Base-by-base conservation (phyloP, 257 asterid species). In the Verbena officinalis region DNA sequence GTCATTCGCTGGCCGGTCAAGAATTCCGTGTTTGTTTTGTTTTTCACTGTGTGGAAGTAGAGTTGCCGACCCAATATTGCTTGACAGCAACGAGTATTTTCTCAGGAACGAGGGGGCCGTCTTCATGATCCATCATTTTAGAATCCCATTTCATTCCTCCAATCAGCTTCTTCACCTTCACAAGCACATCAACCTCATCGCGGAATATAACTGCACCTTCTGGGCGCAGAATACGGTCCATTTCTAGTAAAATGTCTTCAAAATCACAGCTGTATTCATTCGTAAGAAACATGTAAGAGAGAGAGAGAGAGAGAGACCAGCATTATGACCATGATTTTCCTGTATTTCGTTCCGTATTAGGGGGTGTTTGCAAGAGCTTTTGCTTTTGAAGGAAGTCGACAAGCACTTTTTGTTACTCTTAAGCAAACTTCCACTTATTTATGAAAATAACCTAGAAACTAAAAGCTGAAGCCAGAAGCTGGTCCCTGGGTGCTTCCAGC, bases 121-220 rank as follows among this genome's bases (percentile, higher is more conserved):
- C 96, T 65, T 93, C 98, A 12, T 93, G 98, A 78, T 93, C 98
- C 50, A 84, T 65, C 93, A 93, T 72, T 77, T 84, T 93, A 31
- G 84, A 82, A 51, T 80, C 82, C 91, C 94, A 93, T 63, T 78
- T 80, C 92, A 93, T 84, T 19, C 90, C 97, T 16, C 84, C 81
- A 4, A 85, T 83, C 76, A 90, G 75, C 77, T 76, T 86, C 83
- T 77, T 88, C 83, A 89, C 97, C 77, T 85, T 86, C 45, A 87
- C 84, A 9, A 92, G 88, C 24, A 87, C 96, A 27, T 92, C 96
- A 7, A 92, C 97, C 69, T 86, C 89, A 22, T 92, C 98, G 21
- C 97, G 69, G 74, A 89, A 72, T 63, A 93, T 89, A n/a, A 93
- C 89, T 12, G 95, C 93, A 13, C 98, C 98, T 80, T 93, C 97